These are phyloP conservation scores for Eucalyptus sideroxylon DNA, from an alignment of 345 rosid species.

Conservation along the genomic window DNA sequence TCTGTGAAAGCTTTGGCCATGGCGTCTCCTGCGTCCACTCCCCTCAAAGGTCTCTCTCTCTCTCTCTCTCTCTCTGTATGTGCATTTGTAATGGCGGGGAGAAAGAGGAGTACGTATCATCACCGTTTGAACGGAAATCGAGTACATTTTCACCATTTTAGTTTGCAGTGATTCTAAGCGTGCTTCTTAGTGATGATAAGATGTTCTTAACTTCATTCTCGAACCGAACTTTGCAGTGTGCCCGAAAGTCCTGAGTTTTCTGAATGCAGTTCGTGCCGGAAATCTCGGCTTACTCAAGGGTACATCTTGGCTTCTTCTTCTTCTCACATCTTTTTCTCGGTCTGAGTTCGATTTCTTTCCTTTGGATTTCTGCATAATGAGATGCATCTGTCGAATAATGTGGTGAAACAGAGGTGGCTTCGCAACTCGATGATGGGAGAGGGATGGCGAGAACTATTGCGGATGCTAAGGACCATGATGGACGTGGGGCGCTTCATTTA, in stretches of 20 bases:
- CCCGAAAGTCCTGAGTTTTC: constrained; percentile 48
- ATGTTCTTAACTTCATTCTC: neutral
- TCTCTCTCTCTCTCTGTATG: neutral
- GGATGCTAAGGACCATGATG: constrained; percentile 72
- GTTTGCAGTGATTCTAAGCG: neutral
- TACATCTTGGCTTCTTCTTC: constrained; percentile 10
- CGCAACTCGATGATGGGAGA: constrained; percentile 70
- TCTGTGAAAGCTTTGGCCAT: constrained; percentile 4
- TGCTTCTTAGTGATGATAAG: neutral
- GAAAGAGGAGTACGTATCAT: neutral
- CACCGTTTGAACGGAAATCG: neutral
- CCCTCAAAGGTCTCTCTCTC: constrained; percentile 63
- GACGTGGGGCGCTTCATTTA: constrained; percentile 83
- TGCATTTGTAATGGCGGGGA: neutral
- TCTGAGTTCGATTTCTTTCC: neutral
- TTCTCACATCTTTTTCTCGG: neutral
- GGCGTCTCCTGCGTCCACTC: constrained; percentile 71
- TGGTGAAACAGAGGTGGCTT: constrained; percentile 36
- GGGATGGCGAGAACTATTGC: constrained; percentile 50
- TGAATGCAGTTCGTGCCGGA: constrained; percentile 56
- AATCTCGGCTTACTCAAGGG: constrained; percentile 75
- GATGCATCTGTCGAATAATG: neutral
- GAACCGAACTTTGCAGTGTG: constrained; percentile 25
- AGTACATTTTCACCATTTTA: neutral
- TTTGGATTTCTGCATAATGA: neutral